Evolutionary conservation across 169 alveolate species (phyloP).

Genomic region (Cryptosporidium baileyi): DNA sequence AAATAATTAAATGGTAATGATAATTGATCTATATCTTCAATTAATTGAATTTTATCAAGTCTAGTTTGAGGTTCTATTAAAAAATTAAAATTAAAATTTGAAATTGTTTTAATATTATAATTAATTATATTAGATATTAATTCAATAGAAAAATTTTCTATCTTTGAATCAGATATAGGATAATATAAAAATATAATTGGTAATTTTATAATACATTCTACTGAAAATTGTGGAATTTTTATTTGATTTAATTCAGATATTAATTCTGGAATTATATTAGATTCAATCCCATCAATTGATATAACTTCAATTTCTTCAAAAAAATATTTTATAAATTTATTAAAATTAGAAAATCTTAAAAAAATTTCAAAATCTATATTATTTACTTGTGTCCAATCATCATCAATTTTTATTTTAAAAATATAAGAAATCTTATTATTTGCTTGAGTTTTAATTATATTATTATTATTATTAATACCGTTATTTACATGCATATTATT

Average conservation of each 20-base stretch:
- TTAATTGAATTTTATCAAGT: background rate
- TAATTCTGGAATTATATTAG: background rate
- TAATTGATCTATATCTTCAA: background rate
- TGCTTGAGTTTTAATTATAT: background rate
- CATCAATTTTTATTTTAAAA: conserved; percentile 4
- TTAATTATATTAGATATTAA: background rate
- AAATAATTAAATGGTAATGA: conserved; percentile 6
- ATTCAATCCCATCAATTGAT: conserved; percentile 9
- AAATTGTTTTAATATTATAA: background rate
- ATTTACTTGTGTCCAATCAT: conserved; percentile 12
- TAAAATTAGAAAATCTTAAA: background rate
- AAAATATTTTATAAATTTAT: background rate
- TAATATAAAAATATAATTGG: conserved; percentile 22
- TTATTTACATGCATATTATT: background rate
- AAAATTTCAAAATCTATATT: conserved; percentile 1
- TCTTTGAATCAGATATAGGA: background rate
- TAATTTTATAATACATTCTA: background rate
- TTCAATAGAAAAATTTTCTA: background rate
- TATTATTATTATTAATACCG: background rate
- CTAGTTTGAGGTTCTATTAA: conserved; percentile 12
- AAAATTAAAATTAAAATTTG: background rate
- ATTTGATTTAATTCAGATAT: background rate
- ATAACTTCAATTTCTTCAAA: background rate
- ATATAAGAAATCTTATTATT: background rate
- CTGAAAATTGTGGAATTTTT: conserved; percentile 46